A percentile compares a stretch with the other conserved stretches of the same genome.
These are phyloP conservation scores for Pelagophyceae sp. DNA, from an alignment of 352 stramenopile genomes.

Conservation along the genomic window DNA sequence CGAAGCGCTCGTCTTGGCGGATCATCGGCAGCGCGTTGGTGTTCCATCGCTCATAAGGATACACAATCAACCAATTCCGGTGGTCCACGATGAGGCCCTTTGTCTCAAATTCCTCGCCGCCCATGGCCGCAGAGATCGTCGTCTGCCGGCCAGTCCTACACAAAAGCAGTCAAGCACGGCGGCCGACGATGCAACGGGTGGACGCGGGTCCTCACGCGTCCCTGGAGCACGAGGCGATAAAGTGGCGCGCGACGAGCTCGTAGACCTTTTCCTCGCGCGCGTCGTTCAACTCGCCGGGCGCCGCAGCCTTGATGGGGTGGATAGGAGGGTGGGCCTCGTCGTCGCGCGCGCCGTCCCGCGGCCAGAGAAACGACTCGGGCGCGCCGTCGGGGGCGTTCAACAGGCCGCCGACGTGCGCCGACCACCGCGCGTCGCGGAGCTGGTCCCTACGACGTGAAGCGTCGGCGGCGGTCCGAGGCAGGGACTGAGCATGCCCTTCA, in stretches of 20 bases:
- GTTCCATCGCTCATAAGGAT: slow-evolving; percentile 81
- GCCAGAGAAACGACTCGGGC: slow-evolving; percentile 59
- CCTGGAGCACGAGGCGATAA: slow-evolving; percentile 92
- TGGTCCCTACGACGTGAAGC: too few relatives aligned
- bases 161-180: too few relatives aligned
- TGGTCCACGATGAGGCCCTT: slow-evolving; percentile 77
- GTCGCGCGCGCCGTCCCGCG: slow-evolving; percentile 78
- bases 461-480: too few relatives aligned
- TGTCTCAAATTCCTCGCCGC: slow-evolving; percentile 67
- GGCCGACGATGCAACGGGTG: too few relatives aligned
- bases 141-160: slow-evolving; percentile 71
- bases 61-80: slow-evolving; percentile 86
- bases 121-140: slow-evolving; percentile 40
- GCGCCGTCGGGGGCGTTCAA: slow-evolving; percentile 51
- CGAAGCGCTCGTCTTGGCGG: slow-evolving; percentile 17
- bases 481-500: too few relatives aligned
- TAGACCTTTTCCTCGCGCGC: slow-evolving; percentile 77
- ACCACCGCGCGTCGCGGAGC: slow-evolving; percentile 28
- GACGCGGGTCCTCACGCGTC: too few relatives aligned
- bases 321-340: slow-evolving; percentile 96
- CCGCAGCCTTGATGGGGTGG: slow-evolving; percentile 89
- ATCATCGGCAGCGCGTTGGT: slow-evolving; percentile 61
- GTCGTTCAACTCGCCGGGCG: slow-evolving; percentile 55
- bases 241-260: slow-evolving; percentile 92
- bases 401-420: slow-evolving; percentile 65